phyloP scores from a whole-genome alignment of 805 yeast species.

The Lachancea mirantina region DNA sequence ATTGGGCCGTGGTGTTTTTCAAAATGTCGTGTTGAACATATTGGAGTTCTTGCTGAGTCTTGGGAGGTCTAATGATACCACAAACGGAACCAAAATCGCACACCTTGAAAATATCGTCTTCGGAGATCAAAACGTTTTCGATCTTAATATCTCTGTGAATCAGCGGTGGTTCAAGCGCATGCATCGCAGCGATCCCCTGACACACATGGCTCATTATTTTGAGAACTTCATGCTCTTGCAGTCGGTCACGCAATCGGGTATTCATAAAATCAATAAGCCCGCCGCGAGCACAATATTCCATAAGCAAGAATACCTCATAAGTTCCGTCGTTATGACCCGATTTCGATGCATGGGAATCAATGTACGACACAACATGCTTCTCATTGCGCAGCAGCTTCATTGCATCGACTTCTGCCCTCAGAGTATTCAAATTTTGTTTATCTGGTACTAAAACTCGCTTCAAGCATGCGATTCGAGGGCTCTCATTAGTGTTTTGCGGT shows the following conservation, averaged over 20 bases:
- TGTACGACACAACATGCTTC: constrained; percentile 76
- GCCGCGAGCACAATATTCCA: constrained; percentile 73
- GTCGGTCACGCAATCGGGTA: constrained; percentile 54
- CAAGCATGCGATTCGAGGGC: constrained; percentile 61
- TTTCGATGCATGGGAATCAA: constrained; percentile 91
- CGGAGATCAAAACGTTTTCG: constrained; percentile 67
- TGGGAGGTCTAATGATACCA: constrained; percentile 55
- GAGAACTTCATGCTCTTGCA: constrained; percentile 62
- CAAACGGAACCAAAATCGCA: constrained; percentile 84
- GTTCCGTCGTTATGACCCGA: constrained; percentile 43
- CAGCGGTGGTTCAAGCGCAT: constrained; percentile 61
- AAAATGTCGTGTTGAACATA: constrained; percentile 59
- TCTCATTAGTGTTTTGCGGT: constrained; percentile 47
- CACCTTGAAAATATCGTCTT: constrained; percentile 51
- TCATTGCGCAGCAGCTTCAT: constrained; percentile 84
- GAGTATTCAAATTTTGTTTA: constrained; percentile 69
- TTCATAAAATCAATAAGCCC: constrained; percentile 80
- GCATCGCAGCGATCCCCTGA: constrained; percentile 73
- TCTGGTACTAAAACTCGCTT: constrained; percentile 95
- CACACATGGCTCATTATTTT: constrained; percentile 63
- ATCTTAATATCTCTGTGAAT: constrained; percentile 77
- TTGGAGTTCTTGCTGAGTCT: constrained; percentile 51
- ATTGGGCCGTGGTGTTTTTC: constrained; percentile 80
- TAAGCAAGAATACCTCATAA: constrained; percentile 69
- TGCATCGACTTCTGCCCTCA: constrained; percentile 94